Base-by-base conservation (phyloP, 2,329 filamentous ascomycete genomes). In the Microdochium nivale region DNA sequence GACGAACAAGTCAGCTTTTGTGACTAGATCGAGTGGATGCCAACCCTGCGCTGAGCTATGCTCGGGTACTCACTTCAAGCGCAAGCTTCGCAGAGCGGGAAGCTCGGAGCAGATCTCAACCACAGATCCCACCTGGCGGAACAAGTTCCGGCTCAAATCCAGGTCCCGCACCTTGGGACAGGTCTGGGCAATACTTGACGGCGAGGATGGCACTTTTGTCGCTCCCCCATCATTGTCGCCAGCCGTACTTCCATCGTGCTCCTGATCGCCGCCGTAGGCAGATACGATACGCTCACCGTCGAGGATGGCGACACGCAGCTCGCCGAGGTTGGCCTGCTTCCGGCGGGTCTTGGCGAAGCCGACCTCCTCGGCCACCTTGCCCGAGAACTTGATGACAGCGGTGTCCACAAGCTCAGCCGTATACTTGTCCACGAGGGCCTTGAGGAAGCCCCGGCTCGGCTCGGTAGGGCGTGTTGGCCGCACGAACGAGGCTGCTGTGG, bases 321-420 rank as follows among this genome's bases (percentile, higher is more conserved):
- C 88, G 51, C 85, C 75, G 30, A 97, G 74, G 62, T 86, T 76
- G 59, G 90, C 86, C 62, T 95, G 84, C 68, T 91, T 83, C 58
- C 79, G 79, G 44, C 87, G 82, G 58, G 96, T 89, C 74, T 96
- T 96, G 59, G 95, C 90, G 60, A 97, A 97, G 27, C 94, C 94
- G 32, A 97, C 82, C 70, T 97, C 92, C 70, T 97, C 87, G 4
- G 89, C 92, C 19, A 91, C 80, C 69, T 97, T 97, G 35, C 69
- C 88, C 70, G 75, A 95, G 77, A 76, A 86, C 51, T 76, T 71
- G 55, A 95, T 86, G 48, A 76, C 74, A 8, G 70, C 65, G 13
- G 70, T 62, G 25, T 66, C 60, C 9, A 65, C 60, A 14, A 70
- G 66, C 52, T 85, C 80, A 2, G 83, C 79, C 3, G 86, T 88